A percentile compares a stretch with the other conserved stretches of the same genome.
These are phyloP conservation scores for Leccinum variabile DNA, from an alignment of 1,284 basidiomycete species.

Conservation along the genomic window DNA sequence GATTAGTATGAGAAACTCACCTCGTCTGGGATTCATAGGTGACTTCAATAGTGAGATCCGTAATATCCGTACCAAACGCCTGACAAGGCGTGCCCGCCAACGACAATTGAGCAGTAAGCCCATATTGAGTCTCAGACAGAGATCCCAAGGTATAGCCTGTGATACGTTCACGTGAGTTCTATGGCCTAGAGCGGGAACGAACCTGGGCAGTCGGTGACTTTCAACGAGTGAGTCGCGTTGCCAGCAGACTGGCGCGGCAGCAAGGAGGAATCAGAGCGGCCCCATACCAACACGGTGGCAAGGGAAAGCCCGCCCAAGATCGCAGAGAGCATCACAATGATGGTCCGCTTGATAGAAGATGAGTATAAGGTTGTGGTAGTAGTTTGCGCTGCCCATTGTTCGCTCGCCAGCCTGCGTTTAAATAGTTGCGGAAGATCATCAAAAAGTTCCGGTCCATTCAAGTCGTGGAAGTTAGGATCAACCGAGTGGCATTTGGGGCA, in stretches of 20 bases:
- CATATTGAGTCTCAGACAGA: slow-evolving; percentile 45
- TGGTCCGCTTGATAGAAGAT: not conserved
- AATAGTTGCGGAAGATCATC: not conserved
- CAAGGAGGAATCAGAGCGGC: slow-evolving; percentile 4
- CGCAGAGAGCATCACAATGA: slow-evolving; percentile 17
- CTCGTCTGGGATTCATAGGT: slow-evolving; percentile 55
- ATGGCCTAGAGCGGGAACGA: not conserved
- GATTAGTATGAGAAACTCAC: slow-evolving; percentile 34
- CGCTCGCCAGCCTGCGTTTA: not conserved
- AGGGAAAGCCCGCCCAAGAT: slow-evolving; percentile 26
- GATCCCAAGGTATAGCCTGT: slow-evolving; percentile 54
- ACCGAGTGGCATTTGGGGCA: no score
- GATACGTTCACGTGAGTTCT: not conserved
- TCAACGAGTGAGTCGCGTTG: slow-evolving; percentile 22
- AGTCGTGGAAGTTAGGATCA: no score
- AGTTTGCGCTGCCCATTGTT: not conserved
- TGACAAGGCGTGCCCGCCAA: slow-evolving; percentile 66
- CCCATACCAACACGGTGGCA: slow-evolving; percentile 14
- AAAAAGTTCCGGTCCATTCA: not conserved
- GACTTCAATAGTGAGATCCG: slow-evolving; percentile 62
- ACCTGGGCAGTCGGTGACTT: slow-evolving; percentile 34
- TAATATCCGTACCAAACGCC: slow-evolving; percentile 70
- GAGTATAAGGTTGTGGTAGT: not conserved
- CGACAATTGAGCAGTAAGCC: slow-evolving; percentile 55
- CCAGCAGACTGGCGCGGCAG: slow-evolving; percentile 6